These are phyloP conservation scores for Bothriochloa decipiens DNA, from an alignment of 176 grass and related monocot species.

Conservation along the genomic window DNA sequence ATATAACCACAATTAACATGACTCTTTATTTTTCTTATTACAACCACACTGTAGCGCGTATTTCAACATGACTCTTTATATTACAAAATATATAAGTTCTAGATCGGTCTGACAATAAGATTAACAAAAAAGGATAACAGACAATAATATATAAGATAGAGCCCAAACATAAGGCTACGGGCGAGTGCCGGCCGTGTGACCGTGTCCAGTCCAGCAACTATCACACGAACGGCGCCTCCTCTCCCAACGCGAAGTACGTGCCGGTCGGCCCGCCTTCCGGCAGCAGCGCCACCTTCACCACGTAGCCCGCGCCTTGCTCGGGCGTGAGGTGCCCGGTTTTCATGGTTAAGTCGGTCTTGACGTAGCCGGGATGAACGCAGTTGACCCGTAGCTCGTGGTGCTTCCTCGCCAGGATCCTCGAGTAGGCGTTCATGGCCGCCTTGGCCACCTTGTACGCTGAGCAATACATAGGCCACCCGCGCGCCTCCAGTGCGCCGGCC, in stretches of 20 bases:
- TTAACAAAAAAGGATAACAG: too few relatives aligned
- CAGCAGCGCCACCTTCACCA: slow-evolving; percentile 44
- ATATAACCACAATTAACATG: too few relatives aligned
- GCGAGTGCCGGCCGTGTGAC: too few relatives aligned
- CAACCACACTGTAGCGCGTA: too few relatives aligned
- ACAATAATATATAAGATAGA: too few relatives aligned
- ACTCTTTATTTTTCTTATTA: too few relatives aligned
- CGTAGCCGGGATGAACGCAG: slow-evolving; percentile 45
- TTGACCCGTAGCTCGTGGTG: slow-evolving; percentile 39
- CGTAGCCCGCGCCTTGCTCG: slow-evolving; percentile 46
- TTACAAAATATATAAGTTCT: too few relatives aligned
- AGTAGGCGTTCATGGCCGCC: slow-evolving; percentile 46
- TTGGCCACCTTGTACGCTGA: slow-evolving; percentile 52
- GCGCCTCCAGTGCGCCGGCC: not conserved
- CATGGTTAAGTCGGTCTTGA: slow-evolving; percentile 48
- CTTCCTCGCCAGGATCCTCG: slow-evolving; percentile 46
- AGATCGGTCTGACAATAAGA: too few relatives aligned
- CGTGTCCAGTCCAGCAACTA: too few relatives aligned
- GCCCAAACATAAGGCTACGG: too few relatives aligned
- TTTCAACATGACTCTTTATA: too few relatives aligned
- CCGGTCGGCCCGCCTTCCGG: slow-evolving; percentile 35
- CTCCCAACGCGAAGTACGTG: slow-evolving; percentile 2
- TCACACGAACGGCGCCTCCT: slow-evolving; percentile 35
- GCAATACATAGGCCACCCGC: slow-evolving; percentile 32
- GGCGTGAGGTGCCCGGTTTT: slow-evolving; percentile 8